A percentile compares a stretch with the other conserved stretches of the same genome.
These are phyloP conservation scores for Dipodascopsis uninucleata DNA, from an alignment of 805 yeast genomes.

Conservation along the genomic window DNA sequence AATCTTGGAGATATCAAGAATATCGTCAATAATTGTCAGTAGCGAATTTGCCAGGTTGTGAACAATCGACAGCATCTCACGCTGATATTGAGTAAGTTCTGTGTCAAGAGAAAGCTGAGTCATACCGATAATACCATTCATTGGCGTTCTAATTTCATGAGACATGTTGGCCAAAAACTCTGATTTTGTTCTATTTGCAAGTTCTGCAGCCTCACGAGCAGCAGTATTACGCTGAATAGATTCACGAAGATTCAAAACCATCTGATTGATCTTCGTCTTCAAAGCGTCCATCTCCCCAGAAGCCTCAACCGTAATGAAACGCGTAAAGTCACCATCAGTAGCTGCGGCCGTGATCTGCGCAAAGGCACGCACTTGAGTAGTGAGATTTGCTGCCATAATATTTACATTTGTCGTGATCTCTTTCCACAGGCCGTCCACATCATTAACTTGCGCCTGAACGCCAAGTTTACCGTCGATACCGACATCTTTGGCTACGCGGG, in stretches of 20 bases:
- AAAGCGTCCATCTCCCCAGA: constrained; percentile 78
- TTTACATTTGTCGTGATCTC: constrained; percentile 88
- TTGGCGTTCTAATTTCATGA: constrained; percentile 84
- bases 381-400: constrained; percentile 89
- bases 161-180: constrained; percentile 88
- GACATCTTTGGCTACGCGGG: constrained; percentile 86
- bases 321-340: constrained; percentile 87
- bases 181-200: constrained; percentile 84
- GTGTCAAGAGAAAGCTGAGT: constrained; percentile 85
- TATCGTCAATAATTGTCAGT: constrained; percentile 83
- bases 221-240: constrained; percentile 88
- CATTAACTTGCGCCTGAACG: constrained; percentile 85
- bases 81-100: constrained; percentile 82
- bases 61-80: constrained; percentile 87
- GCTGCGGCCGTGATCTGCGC: constrained; percentile 94
- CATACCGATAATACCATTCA: constrained; percentile 92
- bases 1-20: constrained; percentile 85
- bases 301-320: constrained; percentile 87
- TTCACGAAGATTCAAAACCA: constrained; percentile 82
- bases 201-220: constrained; percentile 90
- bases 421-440: constrained; percentile 89
- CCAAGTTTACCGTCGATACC: constrained; percentile 93
- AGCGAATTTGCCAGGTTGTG: constrained; percentile 83
- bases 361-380: constrained; percentile 88
- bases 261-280: constrained; percentile 60